A percentile compares a stretch with the other conserved stretches of the same genome.
Evolutionary conservation across 805 yeast genomes (phyloP).

Genomic region (Ogataea kodamae): DNA sequence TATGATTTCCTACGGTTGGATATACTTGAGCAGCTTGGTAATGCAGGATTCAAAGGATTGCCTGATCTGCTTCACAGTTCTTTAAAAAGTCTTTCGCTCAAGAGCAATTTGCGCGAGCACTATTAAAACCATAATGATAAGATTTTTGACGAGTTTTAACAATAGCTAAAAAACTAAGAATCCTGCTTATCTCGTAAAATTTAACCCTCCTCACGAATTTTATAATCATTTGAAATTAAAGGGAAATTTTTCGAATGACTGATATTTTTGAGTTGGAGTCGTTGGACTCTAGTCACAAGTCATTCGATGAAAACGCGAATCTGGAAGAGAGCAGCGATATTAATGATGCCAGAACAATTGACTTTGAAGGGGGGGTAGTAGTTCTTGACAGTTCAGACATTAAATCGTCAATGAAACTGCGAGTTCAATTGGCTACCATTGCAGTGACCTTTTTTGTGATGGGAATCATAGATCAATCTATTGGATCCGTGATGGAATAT

Average conservation of each 20-base stretch:
- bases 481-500: conserved; percentile 57
- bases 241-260: conserved; percentile 1
- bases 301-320: conserved; percentile 4
- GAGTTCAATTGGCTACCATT: conserved; percentile 41
- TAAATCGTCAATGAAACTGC: conserved; percentile 36
- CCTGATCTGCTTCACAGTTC: conserved; percentile 51
- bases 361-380: conserved; percentile 24
- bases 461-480: conserved; percentile 59
- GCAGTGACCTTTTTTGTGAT: conserved; percentile 41
- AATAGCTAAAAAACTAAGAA: too few species aligned
- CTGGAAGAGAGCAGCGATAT: conserved; percentile 5
- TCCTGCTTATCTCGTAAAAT: background rate
- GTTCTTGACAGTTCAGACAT: conserved; percentile 40
- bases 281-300: conserved; percentile 10
- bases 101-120: conserved; percentile 4
- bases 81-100: conserved; percentile 43
- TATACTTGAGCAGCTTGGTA: conserved; percentile 40
- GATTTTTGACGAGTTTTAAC: background rate
- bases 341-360: conserved; percentile 6
- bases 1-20: conserved; percentile 46
- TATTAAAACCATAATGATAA: background rate
- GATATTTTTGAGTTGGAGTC: conserved; percentile 9
- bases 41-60: conserved; percentile 46
- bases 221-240: too few species aligned
- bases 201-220: too few species aligned